Evolutionary conservation across 2,329 filamentous ascomycete genomes (phyloP).

Genomic region (Chaetomiaceae sp.): DNA sequence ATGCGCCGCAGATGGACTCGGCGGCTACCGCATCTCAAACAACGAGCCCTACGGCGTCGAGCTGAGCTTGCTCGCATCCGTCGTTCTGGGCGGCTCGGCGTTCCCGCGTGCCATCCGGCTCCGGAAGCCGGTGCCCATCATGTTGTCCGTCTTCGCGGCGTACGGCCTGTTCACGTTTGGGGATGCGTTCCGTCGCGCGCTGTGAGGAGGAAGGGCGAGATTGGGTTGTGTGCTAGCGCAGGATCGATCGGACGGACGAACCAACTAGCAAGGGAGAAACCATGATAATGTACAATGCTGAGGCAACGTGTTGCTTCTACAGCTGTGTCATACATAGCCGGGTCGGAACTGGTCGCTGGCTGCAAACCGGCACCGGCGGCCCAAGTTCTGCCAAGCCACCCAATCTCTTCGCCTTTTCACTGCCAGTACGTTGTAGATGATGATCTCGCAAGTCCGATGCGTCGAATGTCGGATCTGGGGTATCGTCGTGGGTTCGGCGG

Average conservation of each 20-base stretch:
- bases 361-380: too few species aligned
- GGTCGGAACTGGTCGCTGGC: too few species aligned
- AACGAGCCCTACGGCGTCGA: conserved; percentile 77
- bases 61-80: conserved; percentile 77
- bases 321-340: too few species aligned
- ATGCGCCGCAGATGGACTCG: conserved; percentile 57
- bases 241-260: background rate
- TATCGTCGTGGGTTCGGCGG: too few species aligned
- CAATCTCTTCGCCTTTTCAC: too few species aligned
- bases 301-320: too few species aligned
- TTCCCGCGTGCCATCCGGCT: conserved; percentile 81
- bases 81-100: conserved; percentile 76
- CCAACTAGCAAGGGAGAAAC: conserved; percentile 11
- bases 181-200: conserved; percentile 49
- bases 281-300: background rate
- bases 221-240: background rate
- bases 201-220: conserved; percentile 31
- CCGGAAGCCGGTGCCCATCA: conserved; percentile 76
- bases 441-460: too few species aligned
- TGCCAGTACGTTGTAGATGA: too few species aligned
- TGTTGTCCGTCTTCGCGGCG: conserved; percentile 69
- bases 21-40: conserved; percentile 72
- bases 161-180: conserved; percentile 79
- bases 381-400: too few species aligned
- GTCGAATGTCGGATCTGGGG: too few species aligned